A percentile compares a stretch with the other conserved stretches of the same genome.
Evolutionary conservation across 148 eudicot genomes (phyloP).

Genomic region (Dianthus caryophyllus): DNA sequence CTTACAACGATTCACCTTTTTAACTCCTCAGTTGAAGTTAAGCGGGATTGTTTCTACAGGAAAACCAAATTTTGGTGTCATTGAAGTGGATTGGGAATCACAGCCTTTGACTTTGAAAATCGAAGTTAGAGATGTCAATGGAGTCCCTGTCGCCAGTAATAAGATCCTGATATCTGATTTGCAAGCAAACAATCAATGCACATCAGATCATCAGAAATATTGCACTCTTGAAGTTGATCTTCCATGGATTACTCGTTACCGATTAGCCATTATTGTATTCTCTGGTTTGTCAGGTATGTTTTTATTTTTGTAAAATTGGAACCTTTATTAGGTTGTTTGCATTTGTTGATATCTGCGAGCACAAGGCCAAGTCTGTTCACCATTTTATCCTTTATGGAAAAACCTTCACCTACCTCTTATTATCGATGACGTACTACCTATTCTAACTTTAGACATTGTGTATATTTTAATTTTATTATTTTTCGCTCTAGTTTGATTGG

Average conservation of each 20-base stretch:
- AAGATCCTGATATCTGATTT: constrained; percentile 45
- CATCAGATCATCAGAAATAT: constrained; percentile 28
- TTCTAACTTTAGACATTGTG: no score
- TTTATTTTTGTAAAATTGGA: not conserved
- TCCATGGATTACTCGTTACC: constrained; percentile 54
- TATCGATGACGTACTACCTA: no score
- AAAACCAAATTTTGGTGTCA: constrained; percentile 57
- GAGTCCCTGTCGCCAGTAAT: constrained; percentile 38
- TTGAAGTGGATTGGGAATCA: constrained; percentile 58
- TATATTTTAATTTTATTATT: no score
- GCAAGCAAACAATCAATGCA: constrained; percentile 19
- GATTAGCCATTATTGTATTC: constrained; percentile 41
- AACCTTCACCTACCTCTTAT: no score
- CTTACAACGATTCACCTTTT: not conserved
- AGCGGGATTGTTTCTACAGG: constrained; percentile 26
- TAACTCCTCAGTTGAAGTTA: not conserved
- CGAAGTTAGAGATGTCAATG: constrained; percentile 53
- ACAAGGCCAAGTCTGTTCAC: no score
- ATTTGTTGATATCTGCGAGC: no score
- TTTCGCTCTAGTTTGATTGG: no score
- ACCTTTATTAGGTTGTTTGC: no score
- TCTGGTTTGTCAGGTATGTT: constrained; percentile 40
- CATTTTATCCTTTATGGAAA: no score
- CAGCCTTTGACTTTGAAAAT: constrained; percentile 43
- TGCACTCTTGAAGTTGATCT: constrained; percentile 59